Evolutionary conservation across 2,329 filamentous ascomycete species (phyloP), one percentile per base, ranked within the genome.

Genomic region (Microsporum ferrugineum): DNA sequence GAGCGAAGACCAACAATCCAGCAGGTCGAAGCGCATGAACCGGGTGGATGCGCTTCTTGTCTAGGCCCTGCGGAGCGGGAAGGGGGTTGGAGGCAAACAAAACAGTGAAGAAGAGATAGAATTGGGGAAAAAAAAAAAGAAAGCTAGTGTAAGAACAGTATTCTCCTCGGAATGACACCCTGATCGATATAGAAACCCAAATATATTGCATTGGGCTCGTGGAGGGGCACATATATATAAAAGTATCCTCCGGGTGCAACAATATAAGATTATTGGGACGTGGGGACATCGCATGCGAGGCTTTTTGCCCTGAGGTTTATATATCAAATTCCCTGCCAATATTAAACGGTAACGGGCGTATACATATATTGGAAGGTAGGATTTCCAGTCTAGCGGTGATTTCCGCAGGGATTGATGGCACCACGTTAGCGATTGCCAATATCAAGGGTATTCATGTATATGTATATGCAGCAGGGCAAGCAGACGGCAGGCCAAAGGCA

Each of bases 11-110:
- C 49, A 55, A 34, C 17, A 55, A 55, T 55, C 12, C 27, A 55
- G 49, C 29, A 55, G 49, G 49, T 55, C 49, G 49, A 55, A 55
- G 49, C 49, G 49, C 49, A 55, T 55, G 49, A 55, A 55, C 49
- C 49, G 49, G 49, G 49, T 55, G 49, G 49, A 55, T 55, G 49
- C 49, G 49, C 49, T 55, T 55, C 49, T 36, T 55, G 49, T 55
- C 49, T 55, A 36, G 49, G 49, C 49, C 49, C 17, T 55, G 29
- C 17, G 17, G 17, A 27, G 17, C 5, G 49, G 49, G 49, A 31
- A 31, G 29, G 29, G 12, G 8, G 14, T 17, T 12, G 31, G 31
- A 55, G 29, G 49, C 49, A 55, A 55, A 55, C 29, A 34, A 31
- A 14, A 55, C 49, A 36, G 12, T 17, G 31, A 55, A 17, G 17